These are phyloP conservation scores for Rhodamnia argentea DNA, from an alignment of 345 rosid species.

Conservation along the genomic window DNA sequence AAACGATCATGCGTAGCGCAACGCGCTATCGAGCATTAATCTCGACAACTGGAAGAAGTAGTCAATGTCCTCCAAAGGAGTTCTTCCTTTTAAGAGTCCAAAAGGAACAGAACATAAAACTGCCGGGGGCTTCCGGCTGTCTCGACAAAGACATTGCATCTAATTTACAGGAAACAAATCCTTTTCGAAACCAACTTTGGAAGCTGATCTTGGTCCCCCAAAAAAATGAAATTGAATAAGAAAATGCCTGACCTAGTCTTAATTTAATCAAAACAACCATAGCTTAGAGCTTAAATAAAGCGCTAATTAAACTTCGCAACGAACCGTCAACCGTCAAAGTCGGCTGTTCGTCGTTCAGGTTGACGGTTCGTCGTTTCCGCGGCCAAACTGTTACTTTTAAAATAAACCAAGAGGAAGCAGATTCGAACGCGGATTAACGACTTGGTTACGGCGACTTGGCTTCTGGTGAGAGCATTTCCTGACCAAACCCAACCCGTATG, in stretches of 20 bases:
- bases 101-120: background rate
- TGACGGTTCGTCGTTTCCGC: background rate
- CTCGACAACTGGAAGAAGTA: background rate
- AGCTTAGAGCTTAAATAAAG: background rate
- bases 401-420: background rate
- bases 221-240: fast-evolving
- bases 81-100: background rate
- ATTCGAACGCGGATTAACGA: background rate
- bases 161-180: background rate
- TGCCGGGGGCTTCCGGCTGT: background rate
- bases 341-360: background rate
- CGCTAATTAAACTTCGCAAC: background rate
- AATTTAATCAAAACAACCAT: background rate
- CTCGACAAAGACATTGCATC: background rate
- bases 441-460: background rate
- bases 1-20: too few species aligned
- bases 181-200: background rate
- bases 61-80: background rate
- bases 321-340: background rate
- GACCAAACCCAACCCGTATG: background rate
- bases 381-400: background rate
- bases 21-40: background rate
- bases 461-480: background rate
- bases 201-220: background rate
- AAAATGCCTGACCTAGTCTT: background rate